These are phyloP conservation scores for Boletus reticulatus DNA, from an alignment of 768 basidiomycete species.

Conservation along the genomic window DNA sequence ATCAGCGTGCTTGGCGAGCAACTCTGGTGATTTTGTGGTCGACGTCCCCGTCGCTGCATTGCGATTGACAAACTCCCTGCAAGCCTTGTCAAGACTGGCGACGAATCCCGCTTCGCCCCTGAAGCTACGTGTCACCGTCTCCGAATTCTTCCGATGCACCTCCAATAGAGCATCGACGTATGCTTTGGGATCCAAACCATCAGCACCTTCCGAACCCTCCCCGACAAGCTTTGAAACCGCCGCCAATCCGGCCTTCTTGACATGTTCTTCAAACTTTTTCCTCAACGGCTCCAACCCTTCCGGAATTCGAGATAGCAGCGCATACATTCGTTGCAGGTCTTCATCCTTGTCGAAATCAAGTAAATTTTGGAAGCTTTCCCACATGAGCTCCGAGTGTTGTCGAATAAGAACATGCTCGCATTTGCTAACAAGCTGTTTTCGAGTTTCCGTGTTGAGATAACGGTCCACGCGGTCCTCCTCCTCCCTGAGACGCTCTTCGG, in stretches of 20 bases:
- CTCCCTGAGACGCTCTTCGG: slow-evolving; percentile 87
- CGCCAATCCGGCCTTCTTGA: slow-evolving; percentile 83
- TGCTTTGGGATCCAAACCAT: slow-evolving; percentile 82
- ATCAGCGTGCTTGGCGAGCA: slow-evolving; percentile 91
- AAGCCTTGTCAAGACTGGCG: slow-evolving; percentile 91
- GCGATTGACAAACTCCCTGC: slow-evolving; percentile 91
- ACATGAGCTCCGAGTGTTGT: slow-evolving; percentile 80
- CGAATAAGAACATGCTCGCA: slow-evolving; percentile 94
- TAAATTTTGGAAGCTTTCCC: slow-evolving; percentile 88
- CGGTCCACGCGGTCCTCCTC: slow-evolving; percentile 95
- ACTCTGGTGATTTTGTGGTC: slow-evolving; percentile 83
- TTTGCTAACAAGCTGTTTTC: slow-evolving; percentile 73
- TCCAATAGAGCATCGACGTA: slow-evolving; percentile 92
- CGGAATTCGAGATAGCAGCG: slow-evolving; percentile 84
- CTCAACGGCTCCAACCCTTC: slow-evolving; percentile 89
- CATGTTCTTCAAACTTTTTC: slow-evolving; percentile 92
- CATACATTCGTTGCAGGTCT: slow-evolving; percentile 94
- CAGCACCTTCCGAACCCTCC: slow-evolving; percentile 51
- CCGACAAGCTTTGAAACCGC: slow-evolving; percentile 72
- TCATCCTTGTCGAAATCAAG: slow-evolving; percentile 94
- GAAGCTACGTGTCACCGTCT: slow-evolving; percentile 86
- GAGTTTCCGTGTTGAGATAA: slow-evolving; percentile 87
- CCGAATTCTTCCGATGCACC: slow-evolving; percentile 89
- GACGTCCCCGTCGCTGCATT: slow-evolving; percentile 89
- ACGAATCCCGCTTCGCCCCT: slow-evolving; percentile 92